Conservation (phyloP, 2,329 filamentous ascomycete genomes). For the Fusarium kyushuense region DNA sequence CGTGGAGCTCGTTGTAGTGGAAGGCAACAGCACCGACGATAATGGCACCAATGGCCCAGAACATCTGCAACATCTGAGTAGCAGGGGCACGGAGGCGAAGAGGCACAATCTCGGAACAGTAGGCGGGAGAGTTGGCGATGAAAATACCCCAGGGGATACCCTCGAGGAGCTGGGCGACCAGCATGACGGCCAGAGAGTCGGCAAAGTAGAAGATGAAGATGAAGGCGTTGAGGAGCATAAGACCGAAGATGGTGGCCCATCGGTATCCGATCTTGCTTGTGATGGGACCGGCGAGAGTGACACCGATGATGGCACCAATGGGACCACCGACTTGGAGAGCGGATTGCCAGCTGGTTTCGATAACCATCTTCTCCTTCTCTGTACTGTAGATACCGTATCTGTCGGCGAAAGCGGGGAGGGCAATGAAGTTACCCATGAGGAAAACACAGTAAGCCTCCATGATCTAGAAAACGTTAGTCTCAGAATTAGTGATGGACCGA, state of each 20-base stretch:
- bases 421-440: slow-evolving; percentile 61
- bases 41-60: slow-evolving; percentile 71
- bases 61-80: slow-evolving; percentile 73
- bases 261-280: slow-evolving; percentile 55
- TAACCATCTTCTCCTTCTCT: slow-evolving; percentile 44
- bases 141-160: slow-evolving; percentile 73
- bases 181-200: slow-evolving; percentile 56
- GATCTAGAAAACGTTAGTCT: slow-evolving; percentile 51
- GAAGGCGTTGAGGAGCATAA: slow-evolving; percentile 56
- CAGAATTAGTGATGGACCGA: too few species aligned
- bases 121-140: slow-evolving; percentile 71
- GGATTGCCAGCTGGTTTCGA: slow-evolving; percentile 58
- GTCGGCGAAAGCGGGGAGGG: slow-evolving; percentile 54
- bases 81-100: slow-evolving; percentile 66
- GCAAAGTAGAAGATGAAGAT: slow-evolving; percentile 67
- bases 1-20: slow-evolving; percentile 56
- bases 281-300: slow-evolving; percentile 54
- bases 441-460: slow-evolving; percentile 65
- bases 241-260: slow-evolving; percentile 52
- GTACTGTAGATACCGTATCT: slow-evolving; percentile 52
- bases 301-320: slow-evolving; percentile 53
- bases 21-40: slow-evolving; percentile 69
- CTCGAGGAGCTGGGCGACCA: slow-evolving; percentile 67
- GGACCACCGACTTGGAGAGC: slow-evolving; percentile 53
- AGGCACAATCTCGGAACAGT: slow-evolving; percentile 70